phyloP scores from a whole-genome alignment of 1,139 yeast species.

The Saccharomyces hybrid region DNA sequence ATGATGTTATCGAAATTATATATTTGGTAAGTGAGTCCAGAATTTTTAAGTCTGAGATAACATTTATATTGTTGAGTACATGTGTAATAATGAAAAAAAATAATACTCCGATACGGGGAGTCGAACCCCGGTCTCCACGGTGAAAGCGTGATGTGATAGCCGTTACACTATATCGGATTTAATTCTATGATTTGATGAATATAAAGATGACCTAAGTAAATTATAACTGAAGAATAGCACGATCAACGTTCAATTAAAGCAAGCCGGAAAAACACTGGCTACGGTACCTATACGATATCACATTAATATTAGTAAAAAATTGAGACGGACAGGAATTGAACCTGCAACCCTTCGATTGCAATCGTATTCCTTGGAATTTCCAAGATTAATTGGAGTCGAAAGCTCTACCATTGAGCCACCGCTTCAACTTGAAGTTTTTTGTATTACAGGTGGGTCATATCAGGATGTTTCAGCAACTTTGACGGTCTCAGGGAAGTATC shows the following conservation, averaged over 20 bases:
- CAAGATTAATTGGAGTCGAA: constrained; percentile 63
- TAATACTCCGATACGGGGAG: constrained; percentile 27
- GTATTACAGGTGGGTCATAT: too few relatives aligned
- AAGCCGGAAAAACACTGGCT: not conserved
- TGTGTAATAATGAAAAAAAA: too few relatives aligned
- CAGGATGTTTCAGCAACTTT: too few relatives aligned
- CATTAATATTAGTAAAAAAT: not conserved
- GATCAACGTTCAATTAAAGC: not conserved
- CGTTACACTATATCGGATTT: constrained; percentile 10
- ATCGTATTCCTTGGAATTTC: constrained; percentile 29
- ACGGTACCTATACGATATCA: not conserved
- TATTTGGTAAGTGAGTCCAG: not conserved
- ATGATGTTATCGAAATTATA: not conserved
- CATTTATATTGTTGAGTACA: not conserved
- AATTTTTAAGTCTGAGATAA: not conserved
- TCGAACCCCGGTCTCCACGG: constrained; percentile 30
- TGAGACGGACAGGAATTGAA: constrained; percentile 72
- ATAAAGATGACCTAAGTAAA: not conserved
- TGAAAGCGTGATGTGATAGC: constrained; percentile 28
- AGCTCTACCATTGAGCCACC: constrained; percentile 94
- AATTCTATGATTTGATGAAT: not conserved
- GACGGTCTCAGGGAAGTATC: too few relatives aligned
- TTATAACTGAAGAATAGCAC: not conserved
- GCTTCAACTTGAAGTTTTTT: constrained; percentile 41
- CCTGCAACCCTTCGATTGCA: constrained; percentile 67